phyloP scores from a whole-genome alignment of 768 basidiomycete genomes.

The Panellus pusillus region DNA sequence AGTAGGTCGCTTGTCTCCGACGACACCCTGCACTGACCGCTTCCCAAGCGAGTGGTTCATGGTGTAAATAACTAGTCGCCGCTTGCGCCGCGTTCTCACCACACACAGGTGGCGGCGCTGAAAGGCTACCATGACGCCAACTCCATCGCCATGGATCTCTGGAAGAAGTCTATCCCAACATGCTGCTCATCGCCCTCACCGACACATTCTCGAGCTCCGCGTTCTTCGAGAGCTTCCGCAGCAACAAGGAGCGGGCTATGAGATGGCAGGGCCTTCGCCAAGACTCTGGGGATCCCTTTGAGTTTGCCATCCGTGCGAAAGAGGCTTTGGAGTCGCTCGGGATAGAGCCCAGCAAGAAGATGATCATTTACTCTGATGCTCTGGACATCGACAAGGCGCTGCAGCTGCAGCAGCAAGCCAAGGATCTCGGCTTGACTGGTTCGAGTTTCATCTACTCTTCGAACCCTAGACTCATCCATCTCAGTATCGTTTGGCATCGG shows the following conservation, averaged over 20 bases:
- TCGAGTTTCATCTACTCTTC: slow-evolving; percentile 13
- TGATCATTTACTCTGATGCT: slow-evolving; percentile 83
- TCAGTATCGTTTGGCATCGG: slow-evolving; percentile 92
- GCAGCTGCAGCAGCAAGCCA: slow-evolving; percentile 66
- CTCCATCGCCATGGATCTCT: slow-evolving; percentile 71
- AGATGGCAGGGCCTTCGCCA: slow-evolving; percentile 87
- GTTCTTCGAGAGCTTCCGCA: slow-evolving; percentile 79
- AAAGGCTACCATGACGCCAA: slow-evolving; percentile 82
- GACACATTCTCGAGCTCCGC: slow-evolving; percentile 91
- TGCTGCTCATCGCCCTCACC: slow-evolving; percentile 76
- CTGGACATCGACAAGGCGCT: slow-evolving; percentile 72
- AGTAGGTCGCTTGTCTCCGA: slow-evolving; percentile 49
- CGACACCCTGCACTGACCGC: slow-evolving; percentile 10
- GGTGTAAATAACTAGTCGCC: slow-evolving; percentile 48
- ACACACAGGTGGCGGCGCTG: slow-evolving; percentile 72
- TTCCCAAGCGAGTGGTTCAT: slow-evolving; percentile 84
- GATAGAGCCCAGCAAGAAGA: slow-evolving; percentile 63
- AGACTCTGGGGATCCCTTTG: slow-evolving; percentile 89
- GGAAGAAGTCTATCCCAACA: slow-evolving; percentile 70
- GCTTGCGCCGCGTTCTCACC: not conserved
- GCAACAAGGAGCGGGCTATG: slow-evolving; percentile 56
- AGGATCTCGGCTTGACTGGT: slow-evolving; percentile 73
- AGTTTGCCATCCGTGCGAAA: slow-evolving; percentile 75
- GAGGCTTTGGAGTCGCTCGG: slow-evolving; percentile 70
- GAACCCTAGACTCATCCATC: slow-evolving; percentile 3